phyloP scores from a whole-genome alignment of 1,139 yeast species.

The Diutina sp. region DNA sequence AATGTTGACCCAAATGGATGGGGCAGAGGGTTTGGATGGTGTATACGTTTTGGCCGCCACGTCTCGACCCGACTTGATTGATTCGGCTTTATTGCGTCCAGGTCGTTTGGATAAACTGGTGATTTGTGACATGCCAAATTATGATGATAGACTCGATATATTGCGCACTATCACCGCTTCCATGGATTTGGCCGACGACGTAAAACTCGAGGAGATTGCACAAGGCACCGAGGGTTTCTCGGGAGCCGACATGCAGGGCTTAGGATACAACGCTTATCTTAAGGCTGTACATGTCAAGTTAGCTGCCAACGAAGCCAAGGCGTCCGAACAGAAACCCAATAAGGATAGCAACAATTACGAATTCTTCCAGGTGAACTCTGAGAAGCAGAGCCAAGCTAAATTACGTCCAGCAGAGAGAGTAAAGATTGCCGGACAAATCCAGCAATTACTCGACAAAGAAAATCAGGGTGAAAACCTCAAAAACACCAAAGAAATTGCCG shows the following conservation, averaged over 20 bases:
- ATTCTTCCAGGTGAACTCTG: constrained; percentile 23
- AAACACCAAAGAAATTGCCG: constrained; percentile 6
- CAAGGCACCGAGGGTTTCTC: constrained; percentile 61
- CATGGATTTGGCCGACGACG: constrained; percentile 35
- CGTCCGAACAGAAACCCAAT: constrained; percentile 2
- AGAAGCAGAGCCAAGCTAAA: constrained; percentile 16
- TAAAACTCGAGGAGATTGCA: constrained; percentile 46
- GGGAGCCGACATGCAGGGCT: constrained; percentile 92
- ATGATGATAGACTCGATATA: constrained; percentile 63
- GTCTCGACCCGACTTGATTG: constrained; percentile 88
- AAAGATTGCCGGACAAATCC: constrained; percentile 32
- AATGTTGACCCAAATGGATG: constrained; percentile 96
- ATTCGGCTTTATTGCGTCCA: constrained; percentile 87
- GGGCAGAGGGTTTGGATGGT: constrained; percentile 96
- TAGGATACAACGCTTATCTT: constrained; percentile 83
- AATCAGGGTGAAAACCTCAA: constrained; percentile 4
- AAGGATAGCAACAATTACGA: constrained; percentile 10
- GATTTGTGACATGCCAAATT: constrained; percentile 76
- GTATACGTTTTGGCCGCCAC: constrained; percentile 96
- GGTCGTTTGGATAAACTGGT: constrained; percentile 91
- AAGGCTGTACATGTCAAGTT: constrained; percentile 78
- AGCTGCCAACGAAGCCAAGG: constrained; percentile 22
- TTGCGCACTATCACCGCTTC: constrained; percentile 46
- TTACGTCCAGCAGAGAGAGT: constrained; percentile 33
- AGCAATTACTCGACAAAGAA: constrained; percentile 18